Conservation (phyloP, 2,329 filamentous ascomycete species). For the Diaporthe sp. region DNA sequence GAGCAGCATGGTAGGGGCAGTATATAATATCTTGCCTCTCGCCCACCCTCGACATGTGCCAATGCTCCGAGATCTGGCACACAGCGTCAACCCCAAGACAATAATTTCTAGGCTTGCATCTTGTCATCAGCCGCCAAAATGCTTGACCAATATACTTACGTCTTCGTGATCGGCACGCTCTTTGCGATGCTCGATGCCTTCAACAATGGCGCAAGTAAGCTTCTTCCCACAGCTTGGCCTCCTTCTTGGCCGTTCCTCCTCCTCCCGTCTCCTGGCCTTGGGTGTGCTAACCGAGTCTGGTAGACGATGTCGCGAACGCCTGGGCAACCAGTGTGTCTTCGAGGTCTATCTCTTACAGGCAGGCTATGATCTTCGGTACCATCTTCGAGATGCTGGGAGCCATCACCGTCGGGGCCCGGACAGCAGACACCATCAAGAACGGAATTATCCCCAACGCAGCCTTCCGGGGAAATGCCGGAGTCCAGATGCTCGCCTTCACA, state of each 20-base stretch:
- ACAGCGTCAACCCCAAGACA: slow-evolving; percentile 23
- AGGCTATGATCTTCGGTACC: slow-evolving; percentile 76
- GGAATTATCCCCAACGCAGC: slow-evolving; percentile 74
- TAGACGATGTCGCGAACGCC: slow-evolving; percentile 87
- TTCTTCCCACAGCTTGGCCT: slow-evolving; percentile 1
- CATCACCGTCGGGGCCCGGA: slow-evolving; percentile 76
- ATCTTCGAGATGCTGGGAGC: slow-evolving; percentile 79
- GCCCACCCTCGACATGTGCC: slow-evolving; percentile 11
- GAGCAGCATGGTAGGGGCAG: background rate
- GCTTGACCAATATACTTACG: slow-evolving; percentile 76
- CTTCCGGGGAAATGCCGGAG: slow-evolving; percentile 72
- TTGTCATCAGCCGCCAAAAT: slow-evolving; percentile 57
- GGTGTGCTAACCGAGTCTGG: slow-evolving; percentile 29
- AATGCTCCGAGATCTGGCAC: background rate
- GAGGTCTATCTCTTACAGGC: slow-evolving; percentile 78
- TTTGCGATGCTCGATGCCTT: slow-evolving; percentile 83
- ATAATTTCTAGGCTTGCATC: slow-evolving; percentile 21
- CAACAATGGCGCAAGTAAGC: slow-evolving; percentile 83
- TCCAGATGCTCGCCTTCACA: slow-evolving; percentile 77
- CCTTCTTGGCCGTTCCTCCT: slow-evolving; percentile 4
- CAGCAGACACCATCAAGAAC: slow-evolving; percentile 85
- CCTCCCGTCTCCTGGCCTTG: background rate
- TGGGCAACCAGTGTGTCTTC: slow-evolving; percentile 88
- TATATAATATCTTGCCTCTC: slow-evolving; percentile 8
- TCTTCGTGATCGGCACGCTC: slow-evolving; percentile 81